Evolutionary conservation across 768 basidiomycete genomes (phyloP).

Genomic region (Candolleomyces eurysporus): DNA sequence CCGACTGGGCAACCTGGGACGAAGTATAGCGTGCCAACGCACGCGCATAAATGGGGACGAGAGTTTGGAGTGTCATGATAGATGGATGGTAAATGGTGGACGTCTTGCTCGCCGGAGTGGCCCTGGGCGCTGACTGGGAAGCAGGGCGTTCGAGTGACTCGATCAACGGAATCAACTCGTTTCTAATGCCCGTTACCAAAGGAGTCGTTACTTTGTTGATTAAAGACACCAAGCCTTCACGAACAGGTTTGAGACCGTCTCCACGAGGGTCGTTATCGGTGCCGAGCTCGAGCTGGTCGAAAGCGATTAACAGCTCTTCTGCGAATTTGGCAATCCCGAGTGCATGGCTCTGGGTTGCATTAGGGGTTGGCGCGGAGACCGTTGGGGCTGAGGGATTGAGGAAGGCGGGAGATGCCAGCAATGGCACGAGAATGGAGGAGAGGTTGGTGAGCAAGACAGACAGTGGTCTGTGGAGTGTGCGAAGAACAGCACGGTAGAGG

Average conservation of each 20-base stretch:
- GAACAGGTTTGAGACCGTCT: constrained; percentile 66
- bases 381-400: constrained; percentile 49
- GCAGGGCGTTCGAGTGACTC: constrained; percentile 57
- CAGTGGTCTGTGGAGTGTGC: constrained; percentile 72
- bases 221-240: constrained; percentile 70
- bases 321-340: constrained; percentile 67
- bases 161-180: constrained; percentile 58
- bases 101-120: constrained; percentile 27
- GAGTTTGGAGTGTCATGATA: constrained; percentile 52
- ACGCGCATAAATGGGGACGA: constrained; percentile 63
- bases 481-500: constrained; percentile 65
- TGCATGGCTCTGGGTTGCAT: constrained; percentile 70
- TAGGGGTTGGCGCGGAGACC: constrained; percentile 49
- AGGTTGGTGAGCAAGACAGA: constrained; percentile 72
- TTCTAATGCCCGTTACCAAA: constrained; percentile 57
- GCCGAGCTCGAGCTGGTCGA: constrained; percentile 66
- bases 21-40: constrained; percentile 56
- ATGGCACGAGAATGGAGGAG: constrained; percentile 62
- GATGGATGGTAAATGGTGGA: constrained; percentile 51
- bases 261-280: constrained; percentile 58
- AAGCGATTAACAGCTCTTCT: constrained; percentile 68
- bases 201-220: constrained; percentile 67
- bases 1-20: constrained; percentile 52
- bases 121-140: constrained; percentile 25
- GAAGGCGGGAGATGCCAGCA: constrained; percentile 65